These are phyloP conservation scores for Eutrema heterophyllum DNA, from an alignment of 345 rosid species.

Conservation along the genomic window DNA sequence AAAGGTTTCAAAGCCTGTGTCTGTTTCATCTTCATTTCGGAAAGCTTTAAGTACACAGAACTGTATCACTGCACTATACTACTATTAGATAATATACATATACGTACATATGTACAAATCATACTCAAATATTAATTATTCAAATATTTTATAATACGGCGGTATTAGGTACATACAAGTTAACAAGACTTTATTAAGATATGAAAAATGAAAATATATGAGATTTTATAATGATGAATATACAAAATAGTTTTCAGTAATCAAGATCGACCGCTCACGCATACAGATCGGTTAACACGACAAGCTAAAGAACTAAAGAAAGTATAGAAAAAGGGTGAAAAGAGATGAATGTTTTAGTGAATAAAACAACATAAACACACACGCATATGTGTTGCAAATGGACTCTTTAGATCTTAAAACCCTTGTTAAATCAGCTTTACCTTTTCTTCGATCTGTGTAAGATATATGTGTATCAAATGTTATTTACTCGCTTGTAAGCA, in stretches of 20 bases:
- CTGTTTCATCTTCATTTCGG: conserved; percentile 17
- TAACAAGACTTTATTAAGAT: background rate
- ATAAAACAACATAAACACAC: background rate
- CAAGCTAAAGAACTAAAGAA: background rate
- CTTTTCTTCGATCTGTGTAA: conserved; percentile 1
- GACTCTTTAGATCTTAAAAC: background rate
- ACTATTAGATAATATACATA: background rate
- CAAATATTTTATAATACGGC: too few relatives aligned
- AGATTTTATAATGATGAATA: background rate
- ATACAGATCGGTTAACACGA: background rate
- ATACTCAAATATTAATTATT: background rate
- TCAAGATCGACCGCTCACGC: background rate
- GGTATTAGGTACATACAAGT: background rate
- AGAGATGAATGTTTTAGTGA: background rate
- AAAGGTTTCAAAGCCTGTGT: conserved; percentile 9
- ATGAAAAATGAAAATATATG: background rate
- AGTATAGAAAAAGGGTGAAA: background rate
- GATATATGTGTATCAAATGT: background rate
- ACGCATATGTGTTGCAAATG: conserved; percentile 1
- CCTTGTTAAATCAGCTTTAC: conserved; percentile 6
- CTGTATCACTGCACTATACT: background rate
- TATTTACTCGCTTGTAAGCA: conserved; percentile 15
- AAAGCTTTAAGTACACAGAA: conserved; percentile 10
- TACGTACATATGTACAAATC: background rate
- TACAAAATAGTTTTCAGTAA: background rate